Percentiles rank a stretch among this genome's conserved stretches.
Conservation (phyloP, 768 basidiomycete species). For the Chalciporus sphaerocephalus region DNA sequence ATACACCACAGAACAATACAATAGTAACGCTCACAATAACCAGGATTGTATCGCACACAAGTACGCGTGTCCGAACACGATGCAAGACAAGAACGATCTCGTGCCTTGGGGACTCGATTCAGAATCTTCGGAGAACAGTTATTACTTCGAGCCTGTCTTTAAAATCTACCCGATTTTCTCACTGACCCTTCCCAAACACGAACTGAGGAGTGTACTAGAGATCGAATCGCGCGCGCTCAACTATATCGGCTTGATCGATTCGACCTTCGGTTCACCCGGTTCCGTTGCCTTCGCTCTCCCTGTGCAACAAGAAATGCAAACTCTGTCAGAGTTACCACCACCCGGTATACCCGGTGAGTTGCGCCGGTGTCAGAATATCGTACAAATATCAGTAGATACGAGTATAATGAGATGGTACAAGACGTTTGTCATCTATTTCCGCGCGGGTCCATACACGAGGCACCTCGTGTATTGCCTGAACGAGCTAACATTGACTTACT, state of each 20-base stretch:
- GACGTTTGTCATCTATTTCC: background rate
- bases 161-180: background rate
- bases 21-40: too few relatives aligned
- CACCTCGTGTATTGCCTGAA: slow-evolving; percentile 3
- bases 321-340: background rate
- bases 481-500: background rate
- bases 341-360: background rate
- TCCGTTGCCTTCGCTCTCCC: background rate
- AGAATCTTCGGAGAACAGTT: background rate
- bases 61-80: too few relatives aligned
- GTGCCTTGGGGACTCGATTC: background rate
- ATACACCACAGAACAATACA: too few relatives aligned
- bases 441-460: slow-evolving; percentile 2
- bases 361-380: background rate
- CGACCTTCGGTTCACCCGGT: background rate
- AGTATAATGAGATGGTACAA: background rate
- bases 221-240: background rate
- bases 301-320: background rate
- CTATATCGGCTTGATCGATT: background rate
- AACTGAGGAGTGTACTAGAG: background rate
- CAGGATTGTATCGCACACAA: background rate
- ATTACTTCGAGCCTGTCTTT: background rate
- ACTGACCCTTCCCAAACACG: background rate
- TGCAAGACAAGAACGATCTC: background rate
- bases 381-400: background rate